These are phyloP conservation scores for Talaromyces islandicus DNA, from an alignment of 2,329 filamentous ascomycete species.

Conservation along the genomic window DNA sequence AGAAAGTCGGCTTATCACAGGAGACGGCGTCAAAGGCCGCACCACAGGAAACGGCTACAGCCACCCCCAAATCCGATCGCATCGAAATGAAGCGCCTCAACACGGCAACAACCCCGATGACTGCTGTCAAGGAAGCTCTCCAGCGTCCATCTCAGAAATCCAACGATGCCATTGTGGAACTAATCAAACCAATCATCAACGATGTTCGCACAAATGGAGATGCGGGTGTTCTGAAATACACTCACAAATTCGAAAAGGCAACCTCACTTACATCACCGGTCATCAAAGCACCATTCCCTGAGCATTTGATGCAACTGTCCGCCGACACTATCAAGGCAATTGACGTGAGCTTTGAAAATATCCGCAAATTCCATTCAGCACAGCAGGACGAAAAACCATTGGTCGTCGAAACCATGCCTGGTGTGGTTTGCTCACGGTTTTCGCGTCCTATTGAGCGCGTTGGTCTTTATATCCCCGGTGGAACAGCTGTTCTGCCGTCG, in stretches of 20 bases:
- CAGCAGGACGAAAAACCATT: slow-evolving; percentile 80
- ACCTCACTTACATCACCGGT: slow-evolving; percentile 86
- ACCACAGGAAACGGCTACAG: slow-evolving; percentile 46
- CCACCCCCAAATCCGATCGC: slow-evolving; percentile 49
- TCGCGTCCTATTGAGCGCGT: slow-evolving; percentile 87
- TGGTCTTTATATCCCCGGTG: slow-evolving; percentile 92
- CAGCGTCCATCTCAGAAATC: slow-evolving; percentile 90
- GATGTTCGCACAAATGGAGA: slow-evolving; percentile 80
- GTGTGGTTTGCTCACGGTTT: slow-evolving; percentile 90
- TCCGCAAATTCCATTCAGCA: slow-evolving; percentile 85
- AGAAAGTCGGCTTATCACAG: slow-evolving; percentile 65
- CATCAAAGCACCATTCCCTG: slow-evolving; percentile 79
- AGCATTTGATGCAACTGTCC: slow-evolving; percentile 76
- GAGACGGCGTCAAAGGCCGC: slow-evolving; percentile 23
- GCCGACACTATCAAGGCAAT: slow-evolving; percentile 87
- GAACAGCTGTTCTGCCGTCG: slow-evolving; percentile 92
- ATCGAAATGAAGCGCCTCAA: slow-evolving; percentile 82
- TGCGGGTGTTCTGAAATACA: slow-evolving; percentile 82
- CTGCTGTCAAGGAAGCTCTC: slow-evolving; percentile 66
- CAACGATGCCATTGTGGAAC: slow-evolving; percentile 85
- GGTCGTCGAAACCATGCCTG: slow-evolving; percentile 93
- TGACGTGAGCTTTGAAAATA: slow-evolving; percentile 89
- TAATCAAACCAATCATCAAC: slow-evolving; percentile 86
- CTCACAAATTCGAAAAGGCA: slow-evolving; percentile 96
- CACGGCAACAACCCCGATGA: slow-evolving; percentile 56